Conservation (phyloP, 2,329 filamentous ascomycete genomes). For the Fusarium sp. region DNA sequence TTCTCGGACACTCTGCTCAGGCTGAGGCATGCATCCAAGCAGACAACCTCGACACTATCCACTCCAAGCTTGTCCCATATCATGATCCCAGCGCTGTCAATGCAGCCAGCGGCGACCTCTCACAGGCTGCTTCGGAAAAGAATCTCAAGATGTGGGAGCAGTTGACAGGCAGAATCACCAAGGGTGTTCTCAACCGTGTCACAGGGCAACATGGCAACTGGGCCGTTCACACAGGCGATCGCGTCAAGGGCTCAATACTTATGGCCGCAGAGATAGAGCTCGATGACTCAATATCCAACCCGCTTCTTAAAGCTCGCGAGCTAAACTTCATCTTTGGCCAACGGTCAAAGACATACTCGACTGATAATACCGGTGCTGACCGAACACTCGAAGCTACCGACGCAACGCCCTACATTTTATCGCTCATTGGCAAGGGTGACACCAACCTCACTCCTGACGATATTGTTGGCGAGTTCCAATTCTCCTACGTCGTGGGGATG, state of each 20-base stretch:
- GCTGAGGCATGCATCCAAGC: slow-evolving; percentile 61
- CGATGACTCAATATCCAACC: slow-evolving; percentile 52
- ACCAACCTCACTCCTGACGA: slow-evolving; percentile 52
- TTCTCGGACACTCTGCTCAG: slow-evolving; percentile 61
- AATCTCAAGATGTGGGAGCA: slow-evolving; percentile 62
- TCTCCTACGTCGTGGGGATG: slow-evolving; percentile 69
- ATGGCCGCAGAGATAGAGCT: slow-evolving; percentile 56
- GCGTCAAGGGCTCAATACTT: slow-evolving; percentile 57
- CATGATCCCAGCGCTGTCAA: slow-evolving; percentile 50
- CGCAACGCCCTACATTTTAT: slow-evolving; percentile 60
- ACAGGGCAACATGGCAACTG: slow-evolving; percentile 60
- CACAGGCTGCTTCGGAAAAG: slow-evolving; percentile 33
- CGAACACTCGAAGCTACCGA: slow-evolving; percentile 61
- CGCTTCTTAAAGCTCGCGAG: slow-evolving; percentile 52
- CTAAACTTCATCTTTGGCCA: slow-evolving; percentile 63
- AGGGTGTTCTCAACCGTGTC: slow-evolving; percentile 60
- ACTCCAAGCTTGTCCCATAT: slow-evolving; percentile 60
- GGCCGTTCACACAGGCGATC: slow-evolving; percentile 67
- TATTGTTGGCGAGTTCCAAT: slow-evolving; percentile 70
- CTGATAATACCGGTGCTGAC: slow-evolving; percentile 51
- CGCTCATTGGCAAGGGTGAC: slow-evolving; percentile 51
- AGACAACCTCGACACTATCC: slow-evolving; percentile 54
- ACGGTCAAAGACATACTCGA: slow-evolving; percentile 56
- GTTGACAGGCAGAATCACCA: slow-evolving; percentile 63
- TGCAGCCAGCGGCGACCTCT: slow-evolving; percentile 25